A percentile compares a stretch with the other conserved stretches of the same genome.
phyloP scores from a whole-genome alignment of 1,139 yeast species.

The Lodderomyces orthopsilosis region DNA sequence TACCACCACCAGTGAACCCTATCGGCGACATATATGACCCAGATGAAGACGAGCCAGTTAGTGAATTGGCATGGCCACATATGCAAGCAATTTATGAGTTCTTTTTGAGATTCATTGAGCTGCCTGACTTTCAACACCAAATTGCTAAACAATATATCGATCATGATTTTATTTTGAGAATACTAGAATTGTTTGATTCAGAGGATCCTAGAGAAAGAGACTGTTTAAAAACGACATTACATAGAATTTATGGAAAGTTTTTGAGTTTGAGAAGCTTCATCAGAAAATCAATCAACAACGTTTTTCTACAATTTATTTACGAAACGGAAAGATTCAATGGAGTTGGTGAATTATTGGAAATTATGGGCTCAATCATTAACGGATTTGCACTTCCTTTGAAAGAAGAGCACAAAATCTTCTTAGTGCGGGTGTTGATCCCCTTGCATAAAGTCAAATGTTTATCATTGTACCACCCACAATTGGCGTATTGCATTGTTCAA shows the following conservation, averaged over 20 bases:
- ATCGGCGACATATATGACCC: conserved; percentile 96
- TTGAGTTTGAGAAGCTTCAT: conserved; percentile 86
- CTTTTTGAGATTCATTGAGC: conserved; percentile 86
- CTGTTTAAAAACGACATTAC: conserved; percentile 89
- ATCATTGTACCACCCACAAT: conserved; percentile 90
- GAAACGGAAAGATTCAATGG: conserved; percentile 97
- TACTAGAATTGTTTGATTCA: conserved; percentile 87
- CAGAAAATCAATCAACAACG: conserved; percentile 87
- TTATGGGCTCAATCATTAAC: conserved; percentile 91
- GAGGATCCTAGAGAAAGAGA: conserved; percentile 98
- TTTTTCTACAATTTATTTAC: conserved; percentile 87
- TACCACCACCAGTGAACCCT: conserved; percentile 98
- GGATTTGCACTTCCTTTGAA: conserved; percentile 97
- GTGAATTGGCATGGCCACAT: conserved; percentile 98
- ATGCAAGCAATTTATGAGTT: conserved; percentile 97
- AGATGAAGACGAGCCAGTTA: conserved; percentile 97
- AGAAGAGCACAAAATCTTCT: conserved; percentile 92
- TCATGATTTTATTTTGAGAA: conserved; percentile 76
- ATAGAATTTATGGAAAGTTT: conserved; percentile 93
- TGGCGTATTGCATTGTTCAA: conserved; percentile 96
- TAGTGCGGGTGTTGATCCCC: conserved; percentile 86
- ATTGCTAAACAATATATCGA: conserved; percentile 92
- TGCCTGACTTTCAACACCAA: conserved; percentile 92
- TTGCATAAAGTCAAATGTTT: conserved; percentile 88
- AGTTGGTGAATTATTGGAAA: conserved; percentile 89